Evolutionary conservation across 371 early-diverging fungal species (phyloP).

Genomic region (Astathelohania contejeani): DNA sequence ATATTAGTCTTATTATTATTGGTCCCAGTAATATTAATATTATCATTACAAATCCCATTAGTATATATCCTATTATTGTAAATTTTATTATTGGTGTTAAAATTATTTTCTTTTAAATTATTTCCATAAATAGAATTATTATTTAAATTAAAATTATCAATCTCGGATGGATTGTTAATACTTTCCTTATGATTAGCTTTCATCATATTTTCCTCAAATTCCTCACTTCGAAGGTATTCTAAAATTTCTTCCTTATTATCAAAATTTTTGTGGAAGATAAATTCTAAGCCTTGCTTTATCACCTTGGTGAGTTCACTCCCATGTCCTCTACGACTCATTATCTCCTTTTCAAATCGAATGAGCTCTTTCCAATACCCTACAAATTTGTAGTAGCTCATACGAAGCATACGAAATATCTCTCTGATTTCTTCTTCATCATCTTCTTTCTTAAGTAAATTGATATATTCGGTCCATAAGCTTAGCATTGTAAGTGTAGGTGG

Average conservation of each 20-base stretch:
- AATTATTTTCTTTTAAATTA: background rate
- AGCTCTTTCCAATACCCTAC: conserved; percentile 34
- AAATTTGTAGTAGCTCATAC: conserved; percentile 37
- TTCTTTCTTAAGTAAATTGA: conserved; percentile 24
- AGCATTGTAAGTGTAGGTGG: conserved; percentile 18
- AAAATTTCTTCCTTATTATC: conserved; percentile 30
- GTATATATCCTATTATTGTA: background rate
- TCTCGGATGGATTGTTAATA: background rate
- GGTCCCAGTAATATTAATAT: background rate
- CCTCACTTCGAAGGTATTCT: conserved; percentile 16
- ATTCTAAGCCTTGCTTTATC: conserved; percentile 30
- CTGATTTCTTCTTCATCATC: conserved; percentile 16
- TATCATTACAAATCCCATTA: background rate
- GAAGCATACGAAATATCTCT: conserved; percentile 41
- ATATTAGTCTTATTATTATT: background rate
- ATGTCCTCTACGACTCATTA: too few relatives aligned
- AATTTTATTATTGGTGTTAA: background rate
- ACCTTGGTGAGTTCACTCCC: conserved; percentile 28
- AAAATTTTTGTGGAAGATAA: conserved; percentile 43
- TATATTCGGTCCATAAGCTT: conserved; percentile 37
- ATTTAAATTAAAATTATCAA: background rate
- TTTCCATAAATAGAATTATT: background rate
- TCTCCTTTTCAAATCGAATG: conserved; percentile 28
- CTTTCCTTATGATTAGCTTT: background rate
- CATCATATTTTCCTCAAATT: background rate